Base-by-base conservation (phyloP, 1,284 basidiomycete genomes). In the Apiotrichum gamsii region DNA sequence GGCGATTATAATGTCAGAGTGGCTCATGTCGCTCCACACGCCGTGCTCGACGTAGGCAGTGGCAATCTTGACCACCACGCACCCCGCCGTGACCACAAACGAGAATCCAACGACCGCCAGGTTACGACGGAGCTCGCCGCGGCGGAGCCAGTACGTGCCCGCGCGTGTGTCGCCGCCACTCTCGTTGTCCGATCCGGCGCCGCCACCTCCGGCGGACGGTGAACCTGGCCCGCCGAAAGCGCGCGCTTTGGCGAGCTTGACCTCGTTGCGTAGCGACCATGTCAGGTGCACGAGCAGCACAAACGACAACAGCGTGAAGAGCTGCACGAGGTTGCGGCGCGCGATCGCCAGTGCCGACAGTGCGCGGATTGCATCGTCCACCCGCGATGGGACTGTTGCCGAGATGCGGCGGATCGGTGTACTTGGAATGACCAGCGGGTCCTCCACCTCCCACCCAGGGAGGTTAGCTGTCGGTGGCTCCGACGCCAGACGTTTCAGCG, bases 241-340 rank as follows among this genome's bases (percentile, higher is more conserved):
- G 20, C 10, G 19, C 43, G 43, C 25, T 11, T 28, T 28, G 1
- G 46, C 38, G n/a, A 58, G 54, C 23, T 52, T 52, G 25, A 61
- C 73, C 67, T 89, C 87, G 33, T 81, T 77, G 72, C 82, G 82
- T 63, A 83, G 80, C 4, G 87, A 89, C 39, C 83, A 79, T 52
- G 78, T 76, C 18, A 88, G 79, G 66, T 91, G 88, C 37, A 84
- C 74, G 35, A 90, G 76, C 20, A 91, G 74, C 39, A 90, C 83
- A 19, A 82, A 79, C 9, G 87, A 84, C 59, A 85, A 86, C 38
- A 90, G 77, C 0, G 84, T 88, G 47, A 84, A 80, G 21, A 89
- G 77, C 59, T 89, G 81, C 24, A 91, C 80, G 28, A 90, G 76
- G 59, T 80, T 82, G 49, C 83, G 80, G 16, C 90, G 81, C 11